A percentile compares a stretch with the other conserved stretches of the same genome.
Evolutionary conservation across 495 filamentous ascomycete genomes (phyloP).

Genomic region (Aspergillus incahuasiensis): DNA sequence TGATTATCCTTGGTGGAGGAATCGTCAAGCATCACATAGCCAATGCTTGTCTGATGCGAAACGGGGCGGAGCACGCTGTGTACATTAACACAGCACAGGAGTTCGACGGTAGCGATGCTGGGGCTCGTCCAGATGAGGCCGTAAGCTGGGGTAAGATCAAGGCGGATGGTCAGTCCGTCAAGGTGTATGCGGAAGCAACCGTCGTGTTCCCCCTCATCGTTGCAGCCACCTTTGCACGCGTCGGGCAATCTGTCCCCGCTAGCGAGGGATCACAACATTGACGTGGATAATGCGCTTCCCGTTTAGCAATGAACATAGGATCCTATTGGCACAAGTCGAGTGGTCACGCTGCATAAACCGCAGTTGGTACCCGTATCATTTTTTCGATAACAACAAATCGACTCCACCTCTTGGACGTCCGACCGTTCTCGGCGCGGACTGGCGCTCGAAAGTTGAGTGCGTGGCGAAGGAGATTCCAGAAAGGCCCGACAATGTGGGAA

Average conservation of each 20-base stretch:
- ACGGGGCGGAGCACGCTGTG: constrained; percentile 92
- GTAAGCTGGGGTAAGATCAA: constrained; percentile 99
- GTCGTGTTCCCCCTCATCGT: constrained; percentile 91
- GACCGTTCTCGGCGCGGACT: not conserved
- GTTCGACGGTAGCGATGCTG: constrained; percentile 95
- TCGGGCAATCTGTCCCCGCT: constrained; percentile 9
- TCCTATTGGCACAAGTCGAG: not conserved
- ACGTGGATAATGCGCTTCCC: not conserved
- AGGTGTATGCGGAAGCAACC: constrained; percentile 93
- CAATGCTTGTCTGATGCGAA: constrained; percentile 94
- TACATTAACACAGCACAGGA: constrained; percentile 96
- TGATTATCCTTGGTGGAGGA: constrained; percentile 92
- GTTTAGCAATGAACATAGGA: not conserved
- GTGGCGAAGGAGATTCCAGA: not conserved
- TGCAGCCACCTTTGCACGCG: constrained; percentile 79
- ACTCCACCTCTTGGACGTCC: not conserved
- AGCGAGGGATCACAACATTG: constrained; percentile 7
- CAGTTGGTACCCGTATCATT: not conserved
- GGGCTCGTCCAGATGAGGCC: constrained; percentile 91
- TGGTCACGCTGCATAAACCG: constrained; percentile 3
- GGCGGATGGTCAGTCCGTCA: constrained; percentile 75
- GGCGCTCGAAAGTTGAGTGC: not conserved
- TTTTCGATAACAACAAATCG: not conserved
- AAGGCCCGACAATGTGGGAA: not conserved
- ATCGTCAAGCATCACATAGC: constrained; percentile 96